phyloP scores from a whole-genome alignment of 306 rosid genomes.

The Hippophae gyantsensis region DNA sequence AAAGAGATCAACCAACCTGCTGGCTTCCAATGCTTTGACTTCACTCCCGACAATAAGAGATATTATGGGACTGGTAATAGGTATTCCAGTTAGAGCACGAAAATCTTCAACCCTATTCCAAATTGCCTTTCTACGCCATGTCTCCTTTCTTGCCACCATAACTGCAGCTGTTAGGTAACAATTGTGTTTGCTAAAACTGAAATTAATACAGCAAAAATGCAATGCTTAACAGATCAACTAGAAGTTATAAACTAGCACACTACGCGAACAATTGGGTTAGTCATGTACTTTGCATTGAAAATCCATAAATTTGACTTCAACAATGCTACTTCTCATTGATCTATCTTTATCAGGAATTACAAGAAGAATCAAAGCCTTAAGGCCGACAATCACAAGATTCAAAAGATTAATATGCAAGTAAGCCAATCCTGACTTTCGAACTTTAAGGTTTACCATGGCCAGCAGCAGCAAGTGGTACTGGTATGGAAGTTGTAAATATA shows the following conservation, averaged over 20 bases:
- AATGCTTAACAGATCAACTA: not conserved
- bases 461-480: conserved; percentile 81
- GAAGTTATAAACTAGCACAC: not conserved
- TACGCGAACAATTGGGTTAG: not conserved
- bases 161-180: conserved; percentile 64
- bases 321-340: not conserved
- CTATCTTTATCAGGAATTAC: not conserved
- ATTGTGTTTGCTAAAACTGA: conserved; percentile 1
- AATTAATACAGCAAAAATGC: conserved; percentile 5
- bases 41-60: conserved; percentile 82
- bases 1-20: conserved; percentile 39
- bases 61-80: conserved; percentile 75
- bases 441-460: conserved; percentile 49
- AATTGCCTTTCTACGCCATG: conserved; percentile 72
- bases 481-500: conserved; percentile 77
- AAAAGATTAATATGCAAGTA: conserved; percentile 6
- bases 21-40: conserved; percentile 76
- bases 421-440: conserved; percentile 4
- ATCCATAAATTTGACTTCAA: too few species aligned
- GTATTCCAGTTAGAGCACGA: conserved; percentile 65
- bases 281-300: too few species aligned
- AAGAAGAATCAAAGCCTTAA: not conserved
- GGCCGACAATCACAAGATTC: not conserved
- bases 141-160: conserved; percentile 62
- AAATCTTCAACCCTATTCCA: conserved; percentile 78